Percentiles rank a stretch among this genome's conserved stretches.
These are phyloP conservation scores for Emergomyces africanus DNA, from an alignment of 2,329 filamentous ascomycete species.

Conservation along the genomic window DNA sequence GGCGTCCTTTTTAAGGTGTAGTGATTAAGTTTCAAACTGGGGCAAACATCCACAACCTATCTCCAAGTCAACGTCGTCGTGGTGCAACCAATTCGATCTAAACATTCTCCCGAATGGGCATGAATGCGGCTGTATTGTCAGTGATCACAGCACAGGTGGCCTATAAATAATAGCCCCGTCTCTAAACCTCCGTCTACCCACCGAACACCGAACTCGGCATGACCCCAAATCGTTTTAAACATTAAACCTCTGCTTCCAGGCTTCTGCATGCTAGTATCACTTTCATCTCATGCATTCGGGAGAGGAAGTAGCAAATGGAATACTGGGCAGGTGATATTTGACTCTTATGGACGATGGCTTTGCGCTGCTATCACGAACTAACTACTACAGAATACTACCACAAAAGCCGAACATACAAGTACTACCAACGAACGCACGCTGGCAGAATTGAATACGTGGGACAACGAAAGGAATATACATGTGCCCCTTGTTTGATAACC, in stretches of 20 bases:
- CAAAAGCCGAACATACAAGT: neutral
- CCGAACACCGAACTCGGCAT: too few species aligned
- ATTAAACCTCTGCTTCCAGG: neutral
- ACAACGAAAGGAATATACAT: neutral
- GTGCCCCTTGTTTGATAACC: neutral
- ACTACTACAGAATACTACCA: too few species aligned
- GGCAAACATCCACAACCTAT: too few species aligned
- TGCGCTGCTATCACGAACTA: neutral
- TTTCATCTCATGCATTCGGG: neutral
- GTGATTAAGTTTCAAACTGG: too few species aligned
- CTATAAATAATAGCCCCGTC: too few species aligned
- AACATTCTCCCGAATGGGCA: too few species aligned
- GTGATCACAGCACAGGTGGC: neutral
- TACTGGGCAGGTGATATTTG: neutral
- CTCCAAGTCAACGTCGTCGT: too few species aligned
- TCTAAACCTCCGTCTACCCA: too few species aligned
- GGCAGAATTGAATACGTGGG: neutral
- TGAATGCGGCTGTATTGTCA: too few species aligned
- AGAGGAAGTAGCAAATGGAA: neutral
- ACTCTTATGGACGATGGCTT: neutral
- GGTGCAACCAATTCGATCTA: neutral
- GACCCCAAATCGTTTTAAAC: too few species aligned
- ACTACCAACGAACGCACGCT: neutral
- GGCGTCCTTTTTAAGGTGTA: too few species aligned
- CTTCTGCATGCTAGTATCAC: neutral